Base-by-base conservation (phyloP, 257 asterid genomes). In the Oldenlandia corymbosa region DNA sequence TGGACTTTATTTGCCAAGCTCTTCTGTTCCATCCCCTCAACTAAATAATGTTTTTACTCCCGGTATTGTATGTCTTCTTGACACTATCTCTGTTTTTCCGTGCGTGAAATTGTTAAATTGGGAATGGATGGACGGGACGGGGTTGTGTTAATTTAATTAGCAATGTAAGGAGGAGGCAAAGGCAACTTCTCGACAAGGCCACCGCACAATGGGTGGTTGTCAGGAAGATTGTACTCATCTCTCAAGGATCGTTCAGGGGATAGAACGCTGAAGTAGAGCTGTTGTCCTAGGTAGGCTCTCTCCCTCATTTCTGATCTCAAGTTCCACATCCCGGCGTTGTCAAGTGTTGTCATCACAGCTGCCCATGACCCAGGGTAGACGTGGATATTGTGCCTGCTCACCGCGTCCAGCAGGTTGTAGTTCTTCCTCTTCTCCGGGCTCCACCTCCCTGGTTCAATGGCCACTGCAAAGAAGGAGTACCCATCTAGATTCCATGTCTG, bases 291-390 rank as follows among this genome's bases (percentile, higher is more conserved):
- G 67, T 84, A 84, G 0, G 45, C 36, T 46, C 83, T 76, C 64
- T 79, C 85, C 69, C 39, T 26, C 83, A 78, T 81, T 0, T 75
- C 85, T 0, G 90, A 84, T 71, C 90, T 73, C 55, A 84, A 58
- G 63, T 70, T 84, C 90, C 90, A 84, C 81, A 84, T 72, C 21
- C 90, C 90, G 1, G 90, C 87, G 30, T 84, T 84, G 66, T 84
- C 90, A 9, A 80, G 59, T 0, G 90, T 76, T 1, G 84, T 78
- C 87, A 81, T 62, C 10, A 84, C 30, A 3, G 87, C 85, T 2
- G 90, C 85, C 90, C 90, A 84, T 0, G 85, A 81, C 0, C 74
- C 66, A 0, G 90, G 90, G 65, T 84, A 84, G 1, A 84, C 90
- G 5, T 84, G 90, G 36, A 82, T 58, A 58, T 47, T 82, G 67